Base-by-base conservation (phyloP, 202 grass and related monocot species). In the Carex sylvatica region DNA sequence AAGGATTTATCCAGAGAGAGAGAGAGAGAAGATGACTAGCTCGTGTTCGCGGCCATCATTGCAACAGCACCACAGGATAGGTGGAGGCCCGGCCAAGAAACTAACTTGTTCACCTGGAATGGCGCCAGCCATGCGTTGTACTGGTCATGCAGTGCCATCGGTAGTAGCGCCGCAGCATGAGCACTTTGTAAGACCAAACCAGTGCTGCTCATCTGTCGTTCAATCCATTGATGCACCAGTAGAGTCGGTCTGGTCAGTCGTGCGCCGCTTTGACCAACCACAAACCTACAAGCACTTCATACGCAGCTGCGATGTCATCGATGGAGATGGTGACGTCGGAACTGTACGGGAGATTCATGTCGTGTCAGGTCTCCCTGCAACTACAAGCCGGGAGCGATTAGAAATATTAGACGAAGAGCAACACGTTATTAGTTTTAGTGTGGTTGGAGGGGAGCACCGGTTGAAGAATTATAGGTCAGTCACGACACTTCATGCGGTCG, bases 251-350 rank as follows among this genome's bases (percentile, higher is more conserved):
- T 97, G 95, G 95, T 91, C 94, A 4, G 87, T 97, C 74, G 88
- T 97, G 61, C 92, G 94, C 23, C 94, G 90, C 58, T 97, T 97
- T 87, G 95, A 97, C 85, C 83, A 80, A 59, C 95, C 95, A 6
- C 95, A 97, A 89, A 89, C 83, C 85, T 97, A 97, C 90, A 97
- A 97, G 87, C 85, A 87, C 87, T 97, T 97, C 85, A 83, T 97
- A 85, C 90, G 90, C 53, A 97, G 94, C 87, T 97, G 94, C 82
- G 83, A 88, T 83, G 85, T 97, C 67, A 78, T 97, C 38, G 88
- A 84, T 82, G 90, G 82, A 55, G 86, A 79, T 59, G 89, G 62
- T 20, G 85, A 72, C 61, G 92, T 97, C 36, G 94, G 94, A 14
- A 91, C 94, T 6, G 86, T 97, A 47, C 87, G 94, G n/a, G 94